Evolutionary conservation across 108 stramenopile species (phyloP), one percentile per base, ranked within the genome.

Genomic region (Cyclostephanos tholiformis): DNA sequence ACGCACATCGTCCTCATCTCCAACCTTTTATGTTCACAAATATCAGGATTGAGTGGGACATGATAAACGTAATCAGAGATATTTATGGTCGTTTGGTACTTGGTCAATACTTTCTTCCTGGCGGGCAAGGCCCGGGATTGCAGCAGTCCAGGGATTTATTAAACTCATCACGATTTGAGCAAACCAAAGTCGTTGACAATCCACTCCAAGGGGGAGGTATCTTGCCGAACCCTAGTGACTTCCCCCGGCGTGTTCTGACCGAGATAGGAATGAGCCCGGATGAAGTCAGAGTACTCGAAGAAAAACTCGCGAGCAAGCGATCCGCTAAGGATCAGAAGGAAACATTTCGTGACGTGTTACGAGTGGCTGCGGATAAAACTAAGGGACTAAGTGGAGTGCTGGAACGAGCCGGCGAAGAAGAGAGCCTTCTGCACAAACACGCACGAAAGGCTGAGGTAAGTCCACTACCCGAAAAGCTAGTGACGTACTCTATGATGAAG

Each of bases 251-350:
- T 26, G 67, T 89, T 25, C 75, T 96, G 12, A 63, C 71, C 16
- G 73, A 78, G 64, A 83, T 96, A 17, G 95, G 95, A 23, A 78
- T 91, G 39, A 73, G 76, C 13, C 77, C 82, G 26, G 71, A 67
- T 16, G 80, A 82, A 55, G 74, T 94, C 22, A 39, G 75, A 36
- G 73, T 91, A 58, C 69, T 94, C 17, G 90, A 96, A 29, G 63
- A 80, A 49, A 76, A 70, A 14, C 68, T 96, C 43, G 63, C 32
- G 16, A 75, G 82, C 43, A 96, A 96, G 68, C 78, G 89, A 27
- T 80, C 89, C 17, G 91, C 95, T 23, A 96, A 96, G 69, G 92
- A 90, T 43, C 95, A 96, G 69, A 96, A 92, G 74, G 92, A 93
- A 32, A 69, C 75, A 39, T 73, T 96, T 29, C 91, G 91, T 10